phyloP scores from a whole-genome alignment of 164 flowering plant species.

The Chimonanthus salicifolius region DNA sequence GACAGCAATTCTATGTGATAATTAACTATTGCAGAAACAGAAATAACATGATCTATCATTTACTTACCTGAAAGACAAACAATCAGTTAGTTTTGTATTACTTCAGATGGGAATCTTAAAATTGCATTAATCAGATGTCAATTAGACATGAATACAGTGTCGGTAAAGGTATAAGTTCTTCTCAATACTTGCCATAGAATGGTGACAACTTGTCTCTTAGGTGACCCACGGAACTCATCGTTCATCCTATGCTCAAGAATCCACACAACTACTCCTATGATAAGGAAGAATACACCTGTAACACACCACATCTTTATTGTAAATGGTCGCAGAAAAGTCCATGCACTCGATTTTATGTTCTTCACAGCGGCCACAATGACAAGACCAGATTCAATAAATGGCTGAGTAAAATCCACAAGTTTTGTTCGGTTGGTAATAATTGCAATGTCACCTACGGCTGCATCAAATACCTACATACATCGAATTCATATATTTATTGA shows the following conservation, averaged over 20 bases:
- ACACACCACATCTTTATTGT: slow-evolving; percentile 60
- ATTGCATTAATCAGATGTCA: neutral
- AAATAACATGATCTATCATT: neutral
- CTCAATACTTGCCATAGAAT: slow-evolving; percentile 25
- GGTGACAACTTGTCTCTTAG: slow-evolving; percentile 27
- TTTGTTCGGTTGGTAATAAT: slow-evolving; percentile 61
- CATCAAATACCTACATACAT: slow-evolving; percentile 55
- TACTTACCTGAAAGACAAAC: neutral
- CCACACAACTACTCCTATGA: slow-evolving; percentile 38
- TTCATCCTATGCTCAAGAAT: slow-evolving; percentile 34
- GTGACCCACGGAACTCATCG: slow-evolving; percentile 39
- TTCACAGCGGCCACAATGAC: slow-evolving; percentile 72
- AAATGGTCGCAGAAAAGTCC: slow-evolving; percentile 80
- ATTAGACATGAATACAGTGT: neutral
- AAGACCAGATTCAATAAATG: slow-evolving; percentile 73
- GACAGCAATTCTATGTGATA: neutral
- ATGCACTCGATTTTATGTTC: slow-evolving; percentile 42
- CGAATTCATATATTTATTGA: neutral
- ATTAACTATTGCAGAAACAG: neutral
- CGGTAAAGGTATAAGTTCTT: neutral
- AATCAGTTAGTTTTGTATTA: neutral
- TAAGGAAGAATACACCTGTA: slow-evolving; percentile 53
- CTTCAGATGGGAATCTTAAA: neutral
- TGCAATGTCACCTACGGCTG: slow-evolving; percentile 74
- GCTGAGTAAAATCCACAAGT: slow-evolving; percentile 81